Percentiles rank a stretch among this genome's conserved stretches.
Conservation (phyloP, 768 basidiomycete species). For the Naematelia aurantialba region DNA sequence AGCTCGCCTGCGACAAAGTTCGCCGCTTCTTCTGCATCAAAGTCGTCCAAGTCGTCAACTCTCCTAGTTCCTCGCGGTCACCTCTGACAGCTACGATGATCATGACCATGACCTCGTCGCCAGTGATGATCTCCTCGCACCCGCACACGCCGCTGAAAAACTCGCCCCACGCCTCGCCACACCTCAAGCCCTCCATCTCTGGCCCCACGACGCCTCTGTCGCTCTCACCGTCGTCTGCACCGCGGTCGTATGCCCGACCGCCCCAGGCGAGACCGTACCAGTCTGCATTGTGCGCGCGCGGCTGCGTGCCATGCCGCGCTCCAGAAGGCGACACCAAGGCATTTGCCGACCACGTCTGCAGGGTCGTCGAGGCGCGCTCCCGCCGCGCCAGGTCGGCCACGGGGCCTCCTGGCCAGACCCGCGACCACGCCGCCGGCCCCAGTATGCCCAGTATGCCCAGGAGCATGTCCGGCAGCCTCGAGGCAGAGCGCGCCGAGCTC, state of each 20-base stretch:
- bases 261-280: conserved; percentile 35
- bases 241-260: conserved; percentile 32
- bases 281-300: conserved; percentile 15
- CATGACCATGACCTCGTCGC: conserved; percentile 2
- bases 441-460: conserved; percentile 15
- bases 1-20: too few relatives aligned
- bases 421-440: not conserved
- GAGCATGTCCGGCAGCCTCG: conserved; percentile 35
- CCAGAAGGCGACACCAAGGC: conserved; percentile 30
- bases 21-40: too few relatives aligned
- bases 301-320: conserved; percentile 1
- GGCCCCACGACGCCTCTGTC: conserved; percentile 11
- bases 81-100: not conserved
- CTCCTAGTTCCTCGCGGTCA: too few relatives aligned
- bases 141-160: conserved; percentile 19
- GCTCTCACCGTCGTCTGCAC: conserved; percentile 3
- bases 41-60: too few relatives aligned
- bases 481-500: conserved; percentile 43
- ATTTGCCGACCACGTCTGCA: conserved; percentile 31
- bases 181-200: conserved; percentile 17
- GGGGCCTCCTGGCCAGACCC: conserved; percentile 3
- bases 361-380: conserved; percentile 14
- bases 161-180: conserved; percentile 29
- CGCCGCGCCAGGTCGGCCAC: conserved; percentile 8
- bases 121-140: conserved; percentile 9